These are phyloP conservation scores for peach (Prunus persica) DNA, from an alignment of 306 rosid genomes.

Conservation along the genomic window Prunus_persica_NCBIv2 NC_034015.1:14348501-14349000, in stretches of 20 bases:
- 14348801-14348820: not conserved
- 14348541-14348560: constrained; percentile 31
- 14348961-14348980: too few species aligned
- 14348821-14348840: too few species aligned
- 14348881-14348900: too few species aligned
- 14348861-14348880: too few species aligned
- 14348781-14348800: constrained; percentile 21
- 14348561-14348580: not conserved
- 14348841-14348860: too few species aligned
- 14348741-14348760: constrained; percentile 39
- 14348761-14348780: constrained; percentile 11
- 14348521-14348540: not conserved
- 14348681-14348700: constrained; percentile 30
- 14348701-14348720: constrained; percentile 21
- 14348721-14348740: constrained; percentile 34
- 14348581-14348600: constrained; percentile 9
- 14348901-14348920: too few species aligned
- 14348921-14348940: too few species aligned
- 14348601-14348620: constrained; percentile 19
- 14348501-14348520: not conserved
- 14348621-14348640: constrained; percentile 36
- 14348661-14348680: constrained; percentile 36
- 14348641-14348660: constrained; percentile 55
- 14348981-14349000: accelerated
- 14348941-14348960: too few species aligned